Conservation (phyloP, 345 rosid genomes). For the Eucalyptus curtisii region DNA sequence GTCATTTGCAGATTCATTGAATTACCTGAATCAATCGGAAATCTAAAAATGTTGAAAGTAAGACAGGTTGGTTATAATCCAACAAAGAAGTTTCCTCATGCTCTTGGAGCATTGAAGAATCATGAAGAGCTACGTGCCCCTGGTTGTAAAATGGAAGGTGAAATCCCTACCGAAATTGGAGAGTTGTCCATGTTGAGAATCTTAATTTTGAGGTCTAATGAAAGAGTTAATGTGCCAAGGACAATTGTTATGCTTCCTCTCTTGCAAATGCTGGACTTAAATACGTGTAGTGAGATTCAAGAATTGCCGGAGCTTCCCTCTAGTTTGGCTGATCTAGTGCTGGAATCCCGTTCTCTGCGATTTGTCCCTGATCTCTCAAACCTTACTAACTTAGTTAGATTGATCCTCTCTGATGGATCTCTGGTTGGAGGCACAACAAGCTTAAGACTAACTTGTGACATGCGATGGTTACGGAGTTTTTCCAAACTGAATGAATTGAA, state of each 20-base stretch:
- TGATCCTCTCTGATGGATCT: not conserved
- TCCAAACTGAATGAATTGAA: not conserved
- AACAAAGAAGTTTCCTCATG: not conserved
- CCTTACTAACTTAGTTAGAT: not conserved
- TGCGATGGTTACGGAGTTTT: not conserved
- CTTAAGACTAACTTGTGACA: not conserved
- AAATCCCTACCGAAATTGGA: not conserved
- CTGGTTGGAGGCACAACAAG: not conserved
- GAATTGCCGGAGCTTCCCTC: not conserved
- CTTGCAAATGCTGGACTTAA: not conserved
- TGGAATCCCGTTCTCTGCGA: not conserved
- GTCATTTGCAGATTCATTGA: not conserved
- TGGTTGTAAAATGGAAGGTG: not conserved
- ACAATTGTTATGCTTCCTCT: not conserved
- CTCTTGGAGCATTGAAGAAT: not conserved
- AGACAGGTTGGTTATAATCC: not conserved
- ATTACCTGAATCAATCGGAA: not conserved
- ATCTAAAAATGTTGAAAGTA: not conserved
- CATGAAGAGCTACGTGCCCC: not conserved
- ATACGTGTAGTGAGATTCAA: not conserved
- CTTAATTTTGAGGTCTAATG: not conserved
- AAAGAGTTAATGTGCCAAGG: not conserved
- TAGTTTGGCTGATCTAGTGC: not conserved
- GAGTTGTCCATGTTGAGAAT: not conserved
- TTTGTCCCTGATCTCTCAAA: not conserved